These are phyloP conservation scores for Hibiscus trionum DNA, from an alignment of 345 rosid genomes.

Conservation along the genomic window DNA sequence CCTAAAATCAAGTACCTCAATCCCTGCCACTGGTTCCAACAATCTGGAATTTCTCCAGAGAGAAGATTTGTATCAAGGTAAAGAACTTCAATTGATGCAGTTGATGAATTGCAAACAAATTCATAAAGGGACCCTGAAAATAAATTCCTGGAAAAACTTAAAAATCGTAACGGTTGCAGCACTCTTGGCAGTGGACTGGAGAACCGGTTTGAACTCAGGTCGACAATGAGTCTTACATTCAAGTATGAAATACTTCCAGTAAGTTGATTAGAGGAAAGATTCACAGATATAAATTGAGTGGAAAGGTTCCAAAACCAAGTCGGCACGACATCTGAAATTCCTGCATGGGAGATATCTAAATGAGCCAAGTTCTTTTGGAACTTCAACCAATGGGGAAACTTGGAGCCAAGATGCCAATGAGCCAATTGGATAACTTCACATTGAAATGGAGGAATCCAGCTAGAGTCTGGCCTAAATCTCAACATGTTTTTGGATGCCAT, in stretches of 20 bases:
- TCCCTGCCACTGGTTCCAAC: neutral
- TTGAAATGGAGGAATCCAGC: neutral
- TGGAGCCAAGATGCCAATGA: neutral
- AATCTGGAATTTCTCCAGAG: neutral
- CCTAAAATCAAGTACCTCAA: neutral
- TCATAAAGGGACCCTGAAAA: neutral
- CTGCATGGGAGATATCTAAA: too few relatives aligned
- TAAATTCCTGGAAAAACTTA: conserved; percentile 7
- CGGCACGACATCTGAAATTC: neutral
- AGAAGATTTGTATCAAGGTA: too few relatives aligned
- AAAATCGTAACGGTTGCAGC: conserved; percentile 10
- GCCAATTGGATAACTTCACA: too few relatives aligned
- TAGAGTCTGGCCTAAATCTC: neutral
- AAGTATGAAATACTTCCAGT: neutral
- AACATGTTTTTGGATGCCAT: neutral
- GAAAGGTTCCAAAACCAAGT: neutral
- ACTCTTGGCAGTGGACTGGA: neutral
- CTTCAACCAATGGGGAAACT: neutral
- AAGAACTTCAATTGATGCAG: neutral
- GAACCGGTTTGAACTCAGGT: neutral
- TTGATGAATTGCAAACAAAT: neutral
- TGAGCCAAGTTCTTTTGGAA: neutral
- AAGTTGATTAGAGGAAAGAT: neutral
- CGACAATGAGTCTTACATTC: neutral
- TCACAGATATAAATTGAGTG: neutral